Percentiles rank a stretch among this genome's conserved stretches.
Conservation (phyloP, 1,284 basidiomycete species). For the Pterulicium gracile region DNA sequence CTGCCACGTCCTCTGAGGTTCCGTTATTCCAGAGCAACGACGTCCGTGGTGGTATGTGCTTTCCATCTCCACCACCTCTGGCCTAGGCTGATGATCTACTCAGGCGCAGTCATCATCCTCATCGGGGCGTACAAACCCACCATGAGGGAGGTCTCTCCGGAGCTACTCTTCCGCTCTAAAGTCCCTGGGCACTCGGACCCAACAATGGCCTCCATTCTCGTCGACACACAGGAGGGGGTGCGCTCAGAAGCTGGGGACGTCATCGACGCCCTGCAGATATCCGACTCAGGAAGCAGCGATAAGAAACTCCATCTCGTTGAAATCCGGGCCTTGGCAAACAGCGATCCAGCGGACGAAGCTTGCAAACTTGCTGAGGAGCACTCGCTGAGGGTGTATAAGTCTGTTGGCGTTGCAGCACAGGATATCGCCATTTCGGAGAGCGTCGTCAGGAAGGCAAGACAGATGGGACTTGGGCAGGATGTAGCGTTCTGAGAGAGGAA, state of each 20-base stretch:
- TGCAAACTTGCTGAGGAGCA: no score
- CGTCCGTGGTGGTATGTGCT: background rate
- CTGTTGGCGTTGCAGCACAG: conserved; percentile 67
- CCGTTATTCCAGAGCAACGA: conserved; percentile 46
- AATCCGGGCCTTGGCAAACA: conserved; percentile 20
- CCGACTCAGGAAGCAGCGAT: conserved; percentile 17
- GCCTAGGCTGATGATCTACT: conserved; percentile 11
- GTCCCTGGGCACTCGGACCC: conserved; percentile 7
- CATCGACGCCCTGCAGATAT: conserved; percentile 41
- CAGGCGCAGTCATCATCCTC: conserved; percentile 63
- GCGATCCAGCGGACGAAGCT: no score
- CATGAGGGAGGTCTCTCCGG: conserved; percentile 68
- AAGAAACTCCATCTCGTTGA: no score
- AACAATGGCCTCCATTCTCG: conserved; percentile 35
- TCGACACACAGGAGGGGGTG: conserved; percentile 68
- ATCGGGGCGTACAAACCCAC: conserved; percentile 76
- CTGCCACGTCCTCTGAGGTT: conserved; percentile 64
- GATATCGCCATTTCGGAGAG: conserved; percentile 57
- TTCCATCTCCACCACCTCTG: conserved; percentile 24
- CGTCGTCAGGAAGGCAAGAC: conserved; percentile 15
- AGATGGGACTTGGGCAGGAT: background rate
- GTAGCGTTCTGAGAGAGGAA: background rate
- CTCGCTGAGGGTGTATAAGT: conserved; percentile 76
- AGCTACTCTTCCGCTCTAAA: conserved; percentile 37
- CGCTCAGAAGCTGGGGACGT: conserved; percentile 66